Evolutionary conservation across 305 asterid species (phyloP).

Genomic region (Fraxinus paxiana): DNA sequence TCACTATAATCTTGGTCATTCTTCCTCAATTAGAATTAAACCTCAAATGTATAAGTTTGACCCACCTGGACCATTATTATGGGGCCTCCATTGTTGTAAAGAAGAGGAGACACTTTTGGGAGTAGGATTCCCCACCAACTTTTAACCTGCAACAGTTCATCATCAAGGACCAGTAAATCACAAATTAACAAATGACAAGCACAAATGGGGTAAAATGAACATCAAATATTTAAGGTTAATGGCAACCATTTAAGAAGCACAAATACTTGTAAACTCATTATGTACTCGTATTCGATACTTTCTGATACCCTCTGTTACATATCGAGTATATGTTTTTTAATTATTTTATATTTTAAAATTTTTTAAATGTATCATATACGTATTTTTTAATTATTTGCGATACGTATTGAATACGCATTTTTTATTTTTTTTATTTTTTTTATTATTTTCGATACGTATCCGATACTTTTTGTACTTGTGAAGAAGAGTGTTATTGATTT

Average conservation of each 20-base stretch:
- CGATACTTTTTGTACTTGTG: background rate
- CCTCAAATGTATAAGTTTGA: slow-evolving; percentile 10
- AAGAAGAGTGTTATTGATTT: background rate
- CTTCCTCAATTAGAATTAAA: slow-evolving; percentile 14
- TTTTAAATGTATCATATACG: background rate
- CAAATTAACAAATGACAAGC: background rate
- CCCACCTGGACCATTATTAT: slow-evolving; percentile 82
- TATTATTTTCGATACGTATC: background rate
- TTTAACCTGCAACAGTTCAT: slow-evolving; percentile 53
- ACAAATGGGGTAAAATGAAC: background rate
- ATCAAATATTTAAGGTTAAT: slow-evolving; percentile 11
- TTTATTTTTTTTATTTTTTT: no score
- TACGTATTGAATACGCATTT: background rate
- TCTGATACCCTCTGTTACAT: background rate
- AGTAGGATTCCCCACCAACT: slow-evolving; percentile 86
- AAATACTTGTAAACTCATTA: background rate
- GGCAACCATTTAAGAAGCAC: background rate
- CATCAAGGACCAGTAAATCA: slow-evolving; percentile 17
- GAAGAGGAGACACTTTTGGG: slow-evolving; percentile 66
- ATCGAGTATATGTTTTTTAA: background rate
- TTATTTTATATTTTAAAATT: background rate
- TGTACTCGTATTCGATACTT: background rate
- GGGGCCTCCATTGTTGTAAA: slow-evolving; percentile 82
- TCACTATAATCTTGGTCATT: background rate
- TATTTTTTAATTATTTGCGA: background rate